phyloP scores from a whole-genome alignment of 1,139 yeast genomes.

The Nematodospora anomalae region DNA sequence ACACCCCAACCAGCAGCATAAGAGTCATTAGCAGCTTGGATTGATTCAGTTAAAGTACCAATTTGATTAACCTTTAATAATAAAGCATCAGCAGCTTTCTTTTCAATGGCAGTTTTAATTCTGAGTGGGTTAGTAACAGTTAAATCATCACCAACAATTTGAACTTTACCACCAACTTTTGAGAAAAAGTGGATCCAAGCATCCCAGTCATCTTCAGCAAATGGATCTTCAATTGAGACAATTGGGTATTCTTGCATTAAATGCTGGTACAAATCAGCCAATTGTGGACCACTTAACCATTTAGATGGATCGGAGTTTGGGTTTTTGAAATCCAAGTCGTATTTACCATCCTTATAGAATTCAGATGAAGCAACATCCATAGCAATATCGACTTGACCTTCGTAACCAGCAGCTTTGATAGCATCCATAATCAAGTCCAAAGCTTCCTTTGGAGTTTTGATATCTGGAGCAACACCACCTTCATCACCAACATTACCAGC shows the following conservation, averaged over 20 bases:
- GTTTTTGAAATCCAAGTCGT: constrained; percentile 97
- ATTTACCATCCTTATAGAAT: constrained; percentile 92
- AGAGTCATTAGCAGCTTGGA: constrained; percentile 89
- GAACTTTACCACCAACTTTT: constrained; percentile 67
- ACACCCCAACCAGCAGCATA: constrained; percentile 96
- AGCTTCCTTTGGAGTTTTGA: constrained; percentile 91
- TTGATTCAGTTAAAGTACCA: constrained; percentile 88
- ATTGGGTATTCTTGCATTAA: constrained; percentile 89
- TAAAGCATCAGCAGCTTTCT: constrained; percentile 90
- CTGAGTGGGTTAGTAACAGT: constrained; percentile 96
- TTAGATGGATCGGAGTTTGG: constrained; percentile 84
- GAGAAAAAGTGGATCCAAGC: constrained; percentile 87
- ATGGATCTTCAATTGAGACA: constrained; percentile 96
- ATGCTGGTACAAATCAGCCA: constrained; percentile 76
- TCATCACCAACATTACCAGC: constrained; percentile 99
- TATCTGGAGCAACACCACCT: constrained; percentile 99
- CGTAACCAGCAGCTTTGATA: constrained; percentile 89
- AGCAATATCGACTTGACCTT: constrained; percentile 86
- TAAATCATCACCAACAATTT: constrained; percentile 95
- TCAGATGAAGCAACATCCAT: constrained; percentile 96
- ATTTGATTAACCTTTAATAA: constrained; percentile 95
- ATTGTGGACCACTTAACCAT: constrained; percentile 85
- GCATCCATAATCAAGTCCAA: constrained; percentile 86
- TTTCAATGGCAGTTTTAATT: constrained; percentile 90
- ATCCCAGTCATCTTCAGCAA: constrained; percentile 98